A percentile compares a stretch with the other conserved stretches of the same genome.
Conservation (phyloP, 352 stramenopile species). For the Phytopythium vexans region DNA sequence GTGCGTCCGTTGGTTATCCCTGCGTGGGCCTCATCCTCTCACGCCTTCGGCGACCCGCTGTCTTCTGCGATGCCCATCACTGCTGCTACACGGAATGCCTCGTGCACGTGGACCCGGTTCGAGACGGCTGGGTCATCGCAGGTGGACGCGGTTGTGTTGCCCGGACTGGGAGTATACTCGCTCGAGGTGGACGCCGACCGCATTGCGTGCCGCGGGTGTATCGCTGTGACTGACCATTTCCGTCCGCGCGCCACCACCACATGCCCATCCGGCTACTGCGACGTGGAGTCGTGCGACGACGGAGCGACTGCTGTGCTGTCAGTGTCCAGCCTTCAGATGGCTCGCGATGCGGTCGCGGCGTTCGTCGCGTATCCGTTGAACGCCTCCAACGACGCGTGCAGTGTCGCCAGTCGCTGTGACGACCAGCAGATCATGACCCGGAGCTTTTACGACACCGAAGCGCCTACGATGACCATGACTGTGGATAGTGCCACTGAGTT, state of each 20-base stretch:
- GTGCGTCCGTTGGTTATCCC: no score
- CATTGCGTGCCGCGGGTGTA: slow-evolving; percentile 23
- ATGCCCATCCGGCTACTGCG: slow-evolving; percentile 42
- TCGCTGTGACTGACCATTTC: slow-evolving; percentile 51
- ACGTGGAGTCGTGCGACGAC: slow-evolving; percentile 12
- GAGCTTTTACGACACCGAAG: slow-evolving; percentile 41
- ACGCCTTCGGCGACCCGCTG: no score
- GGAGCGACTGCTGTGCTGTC: slow-evolving; percentile 22
- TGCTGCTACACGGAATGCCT: background rate
- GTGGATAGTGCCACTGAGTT: background rate
- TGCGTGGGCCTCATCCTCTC: no score
- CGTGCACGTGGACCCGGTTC: background rate
- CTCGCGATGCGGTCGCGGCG: slow-evolving; percentile 13
- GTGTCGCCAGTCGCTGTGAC: slow-evolving; percentile 42
- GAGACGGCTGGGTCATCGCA: background rate
- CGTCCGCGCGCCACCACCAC: slow-evolving; percentile 30
- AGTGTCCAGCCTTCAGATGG: slow-evolving; percentile 21
- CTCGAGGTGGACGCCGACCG: slow-evolving; percentile 1
- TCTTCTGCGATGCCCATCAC: no score
- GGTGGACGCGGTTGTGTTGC: background rate
- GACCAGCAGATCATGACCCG: slow-evolving; percentile 21
- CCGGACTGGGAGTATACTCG: slow-evolving; percentile 2
- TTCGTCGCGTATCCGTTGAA: slow-evolving; percentile 41
- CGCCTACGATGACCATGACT: background rate
- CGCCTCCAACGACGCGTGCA: slow-evolving; percentile 54